Percentiles rank a stretch among this genome's conserved stretches.
Evolutionary conservation across 805 yeast species (phyloP).

Genomic region (Candida ascalaphidarum): DNA sequence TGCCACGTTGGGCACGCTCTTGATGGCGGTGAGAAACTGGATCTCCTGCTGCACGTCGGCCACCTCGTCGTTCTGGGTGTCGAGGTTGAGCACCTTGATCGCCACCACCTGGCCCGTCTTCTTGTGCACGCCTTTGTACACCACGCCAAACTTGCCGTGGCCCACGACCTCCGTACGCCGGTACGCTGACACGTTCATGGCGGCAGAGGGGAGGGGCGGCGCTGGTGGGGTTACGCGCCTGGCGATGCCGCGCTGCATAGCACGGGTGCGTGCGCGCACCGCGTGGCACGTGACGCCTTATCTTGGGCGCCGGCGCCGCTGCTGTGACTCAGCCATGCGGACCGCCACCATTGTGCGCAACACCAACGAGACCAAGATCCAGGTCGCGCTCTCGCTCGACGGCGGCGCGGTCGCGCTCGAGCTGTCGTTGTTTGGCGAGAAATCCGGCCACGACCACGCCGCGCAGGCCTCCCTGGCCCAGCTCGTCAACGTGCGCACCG

Average conservation of each 20-base stretch:
- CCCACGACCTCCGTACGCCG: slow-evolving; percentile 89
- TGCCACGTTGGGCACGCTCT: slow-evolving; percentile 84
- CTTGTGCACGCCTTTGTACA: slow-evolving; percentile 73
- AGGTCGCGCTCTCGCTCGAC: slow-evolving; percentile 72
- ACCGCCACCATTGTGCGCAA: slow-evolving; percentile 42
- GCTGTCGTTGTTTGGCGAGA: slow-evolving; percentile 41
- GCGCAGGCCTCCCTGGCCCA: slow-evolving; percentile 65
- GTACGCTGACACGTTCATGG: slow-evolving; percentile 26
- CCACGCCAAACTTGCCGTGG: slow-evolving; percentile 94
- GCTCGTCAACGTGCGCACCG: slow-evolving; percentile 74
- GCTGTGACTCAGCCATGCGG: too few relatives aligned
- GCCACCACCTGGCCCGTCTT: slow-evolving; percentile 78
- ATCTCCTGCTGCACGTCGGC: slow-evolving; percentile 91
- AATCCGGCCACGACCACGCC: slow-evolving; percentile 36
- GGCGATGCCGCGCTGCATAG: too few relatives aligned
- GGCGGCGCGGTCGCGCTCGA: slow-evolving; percentile 73
- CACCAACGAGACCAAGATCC: slow-evolving; percentile 92
- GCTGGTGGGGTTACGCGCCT: too few relatives aligned
- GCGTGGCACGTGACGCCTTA: too few relatives aligned
- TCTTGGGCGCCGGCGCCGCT: too few relatives aligned
- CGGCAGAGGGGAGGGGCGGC: too few relatives aligned
- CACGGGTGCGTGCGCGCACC: too few relatives aligned
- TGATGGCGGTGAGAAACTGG: slow-evolving; percentile 73
- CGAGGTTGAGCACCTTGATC: slow-evolving; percentile 84
- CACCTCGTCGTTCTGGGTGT: slow-evolving; percentile 90